Evolutionary conservation across 495 filamentous ascomycete genomes (phyloP).

Genomic region (Glarea lozoyensis): DNA sequence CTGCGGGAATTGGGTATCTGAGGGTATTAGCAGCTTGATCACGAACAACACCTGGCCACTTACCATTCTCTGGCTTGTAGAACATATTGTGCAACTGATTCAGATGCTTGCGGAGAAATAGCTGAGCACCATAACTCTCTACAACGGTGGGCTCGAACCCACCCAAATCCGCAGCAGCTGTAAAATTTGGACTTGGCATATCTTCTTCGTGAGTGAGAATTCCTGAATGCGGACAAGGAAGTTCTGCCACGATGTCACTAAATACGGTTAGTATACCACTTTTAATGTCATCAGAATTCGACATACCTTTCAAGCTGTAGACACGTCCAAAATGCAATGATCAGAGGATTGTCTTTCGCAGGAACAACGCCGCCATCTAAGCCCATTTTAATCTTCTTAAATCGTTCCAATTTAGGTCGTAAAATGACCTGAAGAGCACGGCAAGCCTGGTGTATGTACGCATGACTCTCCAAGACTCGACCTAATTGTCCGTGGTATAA

Average conservation of each 20-base stretch:
- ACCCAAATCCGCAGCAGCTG: slow-evolving; percentile 26
- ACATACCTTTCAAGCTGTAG: slow-evolving; percentile 85
- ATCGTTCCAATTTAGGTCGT: slow-evolving; percentile 46
- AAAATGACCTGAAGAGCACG: slow-evolving; percentile 68
- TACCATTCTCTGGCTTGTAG: slow-evolving; percentile 47
- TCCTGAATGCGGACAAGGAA: slow-evolving; percentile 71
- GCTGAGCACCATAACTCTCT: slow-evolving; percentile 77
- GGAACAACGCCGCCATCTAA: slow-evolving; percentile 1
- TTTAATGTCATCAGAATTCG: background rate
- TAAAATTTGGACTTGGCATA: slow-evolving; percentile 52
- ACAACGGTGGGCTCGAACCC: slow-evolving; percentile 48
- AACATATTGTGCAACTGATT: slow-evolving; percentile 76
- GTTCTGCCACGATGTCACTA: slow-evolving; percentile 87
- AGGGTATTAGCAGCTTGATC: background rate
- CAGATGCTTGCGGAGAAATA: slow-evolving; percentile 75
- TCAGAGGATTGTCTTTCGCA: slow-evolving; percentile 44
- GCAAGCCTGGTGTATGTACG: slow-evolving; percentile 75
- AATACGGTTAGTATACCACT: slow-evolving; percentile 7
- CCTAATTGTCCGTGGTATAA: slow-evolving; percentile 83
- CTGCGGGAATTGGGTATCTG: slow-evolving; percentile 8
- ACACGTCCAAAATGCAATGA: slow-evolving; percentile 89
- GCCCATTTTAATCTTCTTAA: slow-evolving; percentile 8
- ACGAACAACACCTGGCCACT: background rate
- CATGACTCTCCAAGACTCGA: slow-evolving; percentile 81
- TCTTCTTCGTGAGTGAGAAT: slow-evolving; percentile 63